Evolutionary conservation across 1,284 basidiomycete genomes (phyloP), one percentile per base, ranked within the genome.

Genomic region (Thecaphora frezii): DNA sequence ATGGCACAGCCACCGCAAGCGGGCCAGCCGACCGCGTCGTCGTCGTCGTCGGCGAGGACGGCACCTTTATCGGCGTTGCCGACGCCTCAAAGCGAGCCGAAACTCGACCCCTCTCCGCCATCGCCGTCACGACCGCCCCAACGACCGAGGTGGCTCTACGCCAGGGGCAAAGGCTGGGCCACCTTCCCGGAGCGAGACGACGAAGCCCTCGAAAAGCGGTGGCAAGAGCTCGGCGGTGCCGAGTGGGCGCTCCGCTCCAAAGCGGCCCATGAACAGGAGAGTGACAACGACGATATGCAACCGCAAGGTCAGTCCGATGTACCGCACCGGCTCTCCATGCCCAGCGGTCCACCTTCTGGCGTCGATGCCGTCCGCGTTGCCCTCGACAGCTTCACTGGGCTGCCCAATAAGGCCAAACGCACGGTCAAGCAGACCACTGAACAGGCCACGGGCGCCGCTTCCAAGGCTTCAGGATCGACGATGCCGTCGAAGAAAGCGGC

Each of bases 71-170:
- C n/a, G n/a, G n/a, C n/a, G n/a, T n/a, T n/a, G n/a, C n/a, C n/a
- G n/a, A n/a, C n/a, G n/a, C n/a, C n/a, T n/a, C n/a, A n/a, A n/a
- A n/a, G n/a, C n/a, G 12, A n/a, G 33, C 10, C 33, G 33, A 37
- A 10, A 12, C 33, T 9, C 28, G 14, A 14, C 28, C 8, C 28
- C 28, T 30, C 28, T 14, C 28, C 28, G 8, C 8, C 7, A 30
- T 7, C 28, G 8, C 8, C 28, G 8, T 36, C 33, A 3, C 54
- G 55, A 4, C 68, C 63, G 13, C 51, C 39, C 3, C 51, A 63
- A 26, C 42, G 51, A n/a, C 56, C 70, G 13, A 56, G 58, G 48
- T 77, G 74, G 76, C 71, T 77, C 56, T 73, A 74, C 43, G 67
- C 76, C 23, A 61, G 69, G 23, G 68, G 67, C 12, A 55, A 62